Evolutionary conservation across 1,139 yeast genomes (phyloP).

Genomic region (Magnusiomyces sp.): DNA sequence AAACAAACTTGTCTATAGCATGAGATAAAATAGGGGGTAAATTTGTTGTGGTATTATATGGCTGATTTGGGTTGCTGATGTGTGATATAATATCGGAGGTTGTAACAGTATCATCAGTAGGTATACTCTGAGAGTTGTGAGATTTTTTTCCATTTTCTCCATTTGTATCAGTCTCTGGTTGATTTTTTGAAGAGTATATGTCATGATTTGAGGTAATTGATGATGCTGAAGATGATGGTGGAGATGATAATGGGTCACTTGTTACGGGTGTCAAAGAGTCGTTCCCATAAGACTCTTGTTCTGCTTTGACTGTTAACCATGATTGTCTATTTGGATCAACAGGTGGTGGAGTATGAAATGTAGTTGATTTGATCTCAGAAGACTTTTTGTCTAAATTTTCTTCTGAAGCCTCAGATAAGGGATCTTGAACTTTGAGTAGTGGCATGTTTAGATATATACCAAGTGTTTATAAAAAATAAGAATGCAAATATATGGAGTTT

Average conservation of each 20-base stretch:
- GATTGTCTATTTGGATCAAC: conserved; percentile 17
- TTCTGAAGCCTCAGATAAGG: not conserved
- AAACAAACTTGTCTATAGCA: conserved; percentile 38
- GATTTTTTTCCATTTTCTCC: too few species aligned
- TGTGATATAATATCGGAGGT: too few species aligned
- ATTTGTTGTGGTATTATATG: conserved; percentile 14
- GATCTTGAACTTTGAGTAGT: too few species aligned
- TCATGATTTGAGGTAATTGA: not conserved
- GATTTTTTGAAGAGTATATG: not conserved
- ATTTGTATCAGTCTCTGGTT: not conserved
- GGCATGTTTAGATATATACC: too few species aligned
- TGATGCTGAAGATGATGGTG: not conserved
- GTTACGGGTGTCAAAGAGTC: not conserved
- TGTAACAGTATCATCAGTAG: too few species aligned
- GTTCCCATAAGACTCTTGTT: conserved; percentile 22
- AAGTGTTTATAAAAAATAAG: too few species aligned
- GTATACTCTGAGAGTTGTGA: too few species aligned
- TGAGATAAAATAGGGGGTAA: conserved; percentile 29
- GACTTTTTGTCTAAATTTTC: not conserved
- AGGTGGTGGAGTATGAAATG: conserved; percentile 23
- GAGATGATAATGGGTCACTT: not conserved
- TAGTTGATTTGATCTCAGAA: not conserved
- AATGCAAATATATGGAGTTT: too few species aligned
- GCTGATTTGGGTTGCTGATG: too few species aligned
- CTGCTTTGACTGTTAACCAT: conserved; percentile 20